Percentiles rank a stretch among this genome's conserved stretches.
phyloP scores from a whole-genome alignment of 441 rosid species.

The Cnidoscolus chayamansa region DNA sequence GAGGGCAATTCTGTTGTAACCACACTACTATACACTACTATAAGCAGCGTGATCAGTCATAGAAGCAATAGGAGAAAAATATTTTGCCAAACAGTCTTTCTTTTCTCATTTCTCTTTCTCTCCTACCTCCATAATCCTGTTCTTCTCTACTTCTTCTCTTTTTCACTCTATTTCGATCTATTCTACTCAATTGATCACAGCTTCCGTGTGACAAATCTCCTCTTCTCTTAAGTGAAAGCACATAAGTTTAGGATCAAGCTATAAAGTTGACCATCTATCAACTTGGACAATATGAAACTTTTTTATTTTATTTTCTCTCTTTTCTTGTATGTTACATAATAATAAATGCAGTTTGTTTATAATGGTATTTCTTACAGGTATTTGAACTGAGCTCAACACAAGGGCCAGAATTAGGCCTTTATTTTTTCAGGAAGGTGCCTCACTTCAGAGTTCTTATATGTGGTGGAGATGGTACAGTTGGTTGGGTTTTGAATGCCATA shows the following conservation, averaged over 20 bases:
- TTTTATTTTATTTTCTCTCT: no score
- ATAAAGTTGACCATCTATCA: not conserved
- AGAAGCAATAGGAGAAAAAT: no score
- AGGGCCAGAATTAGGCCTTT: constrained; percentile 92
- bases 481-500: constrained; percentile 92
- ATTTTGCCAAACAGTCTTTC: no score
- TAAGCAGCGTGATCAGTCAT: no score
- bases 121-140: no score
- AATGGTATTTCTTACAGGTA: constrained; percentile 47
- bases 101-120: no score
- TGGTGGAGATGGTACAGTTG: constrained; percentile 99
- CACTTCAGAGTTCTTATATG: constrained; percentile 95
- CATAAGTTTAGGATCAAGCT: not conserved
- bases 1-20: no score
- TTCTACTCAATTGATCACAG: no score
- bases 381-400: constrained; percentile 80
- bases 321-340: not conserved
- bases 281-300: not conserved
- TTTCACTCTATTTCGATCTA: no score
- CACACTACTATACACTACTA: no score
- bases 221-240: not conserved
- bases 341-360: constrained; percentile 17
- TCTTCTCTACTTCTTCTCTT: no score
- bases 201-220: no score
- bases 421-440: constrained; percentile 85